These are phyloP conservation scores for Lachnellula suecica DNA, from an alignment of 2,329 filamentous ascomycete species.

Conservation along the genomic window DNA sequence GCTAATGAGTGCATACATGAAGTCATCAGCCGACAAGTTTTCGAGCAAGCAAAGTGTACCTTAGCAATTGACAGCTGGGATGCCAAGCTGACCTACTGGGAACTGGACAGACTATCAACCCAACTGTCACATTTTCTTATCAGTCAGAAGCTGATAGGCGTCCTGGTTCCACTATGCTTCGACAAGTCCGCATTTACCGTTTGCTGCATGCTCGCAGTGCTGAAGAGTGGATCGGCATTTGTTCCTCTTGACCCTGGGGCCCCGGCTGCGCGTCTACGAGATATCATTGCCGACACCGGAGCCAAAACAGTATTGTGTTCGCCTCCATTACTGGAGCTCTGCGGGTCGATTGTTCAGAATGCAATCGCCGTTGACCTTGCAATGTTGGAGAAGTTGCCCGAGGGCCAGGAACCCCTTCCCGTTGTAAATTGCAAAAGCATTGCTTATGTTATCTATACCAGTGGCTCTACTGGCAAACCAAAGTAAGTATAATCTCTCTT, in stretches of 20 bases:
- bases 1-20: constrained; percentile 6
- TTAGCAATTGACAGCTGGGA: constrained; percentile 9
- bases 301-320: constrained; percentile 15
- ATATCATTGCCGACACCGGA: constrained; percentile 11
- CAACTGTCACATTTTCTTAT: constrained; percentile 5
- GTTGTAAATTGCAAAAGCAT: not conserved
- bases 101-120: constrained; percentile 13
- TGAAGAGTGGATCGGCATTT: constrained; percentile 31
- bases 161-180: constrained; percentile 29
- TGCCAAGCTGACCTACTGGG: constrained; percentile 13
- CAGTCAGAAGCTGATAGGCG: constrained; percentile 7
- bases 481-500: constrained; percentile 8
- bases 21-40: not conserved
- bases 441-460: constrained; percentile 28
- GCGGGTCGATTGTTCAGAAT: not conserved
- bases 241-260: constrained; percentile 32
- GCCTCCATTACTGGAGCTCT: not conserved
- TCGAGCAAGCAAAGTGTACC: not conserved
- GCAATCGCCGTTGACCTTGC: constrained; percentile 1
- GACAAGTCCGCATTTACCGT: constrained; percentile 32
- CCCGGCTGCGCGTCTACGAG: constrained; percentile 25
- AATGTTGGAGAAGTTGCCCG: constrained; percentile 3
- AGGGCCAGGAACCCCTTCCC: not conserved
- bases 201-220: constrained; percentile 30
- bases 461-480: constrained; percentile 31